Conservation (phyloP, 2,329 filamentous ascomycete genomes). For the Lasiodiplodia citricola region DNA sequence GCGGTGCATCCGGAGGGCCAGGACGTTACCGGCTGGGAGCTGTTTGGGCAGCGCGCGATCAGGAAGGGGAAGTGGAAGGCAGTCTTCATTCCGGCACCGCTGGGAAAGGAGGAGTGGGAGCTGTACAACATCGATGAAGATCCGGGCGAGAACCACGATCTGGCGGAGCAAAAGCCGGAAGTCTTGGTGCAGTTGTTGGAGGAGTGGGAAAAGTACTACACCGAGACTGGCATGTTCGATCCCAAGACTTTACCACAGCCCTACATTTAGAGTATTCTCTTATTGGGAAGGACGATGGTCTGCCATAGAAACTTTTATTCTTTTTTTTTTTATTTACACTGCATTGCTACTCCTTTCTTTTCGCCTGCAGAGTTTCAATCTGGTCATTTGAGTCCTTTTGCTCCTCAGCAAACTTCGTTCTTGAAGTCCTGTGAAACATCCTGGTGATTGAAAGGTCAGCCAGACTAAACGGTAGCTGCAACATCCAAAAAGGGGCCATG, state of each 20-base stretch:
- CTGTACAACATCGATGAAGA: conserved; percentile 28
- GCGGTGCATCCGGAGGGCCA: not conserved
- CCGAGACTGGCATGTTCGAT: conserved; percentile 30
- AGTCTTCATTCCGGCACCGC: conserved; percentile 27
- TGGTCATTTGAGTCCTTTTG: not conserved
- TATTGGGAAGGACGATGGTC: not conserved
- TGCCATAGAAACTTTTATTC: not conserved
- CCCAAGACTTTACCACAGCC: not conserved
- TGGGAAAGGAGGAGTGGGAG: conserved; percentile 28
- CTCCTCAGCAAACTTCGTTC: not conserved
- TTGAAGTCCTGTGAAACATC: not conserved
- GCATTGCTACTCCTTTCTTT: not conserved
- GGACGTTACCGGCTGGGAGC: conserved; percentile 27
- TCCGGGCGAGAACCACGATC: conserved; percentile 27
- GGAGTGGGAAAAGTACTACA: conserved; percentile 29
- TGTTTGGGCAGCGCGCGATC: conserved; percentile 28
- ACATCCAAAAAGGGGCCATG: not conserved
- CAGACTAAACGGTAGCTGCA: not conserved
- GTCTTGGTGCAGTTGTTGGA: conserved; percentile 24
- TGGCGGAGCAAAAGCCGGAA: conserved; percentile 26
- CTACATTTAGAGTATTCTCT: not conserved
- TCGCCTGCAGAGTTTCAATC: not conserved
- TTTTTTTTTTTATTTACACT: not conserved
- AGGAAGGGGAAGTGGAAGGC: conserved; percentile 29
- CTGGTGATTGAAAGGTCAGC: not conserved